Evolutionary conservation across 2,329 filamentous ascomycete genomes (phyloP), one percentile per base, ranked within the genome.

Genomic region (Microdochium nivale): DNA sequence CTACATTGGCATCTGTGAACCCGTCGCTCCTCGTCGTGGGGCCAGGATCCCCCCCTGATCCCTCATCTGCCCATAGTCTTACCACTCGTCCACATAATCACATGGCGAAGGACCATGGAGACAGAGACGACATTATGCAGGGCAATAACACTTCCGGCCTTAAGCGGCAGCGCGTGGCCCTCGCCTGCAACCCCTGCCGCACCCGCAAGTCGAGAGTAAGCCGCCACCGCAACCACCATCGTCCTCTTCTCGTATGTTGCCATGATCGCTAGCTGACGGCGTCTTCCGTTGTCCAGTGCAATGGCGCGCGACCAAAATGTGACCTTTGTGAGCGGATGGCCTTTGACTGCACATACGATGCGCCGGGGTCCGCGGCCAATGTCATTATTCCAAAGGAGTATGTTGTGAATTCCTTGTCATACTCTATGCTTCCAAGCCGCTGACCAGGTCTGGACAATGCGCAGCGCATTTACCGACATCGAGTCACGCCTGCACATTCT

Each of bases 301-400:
- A 47, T 16, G 44, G 44, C 44, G 44, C 25, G 13, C 44, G 44
- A 14, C 44, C 44, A 5, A 25, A 21, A 27, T 47, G 44, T 21
- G 14, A 24, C 23, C 25, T 27, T 16, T 47, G 44, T n/a, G 44
- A 47, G 23, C 23, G 25, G 8, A 25, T 47, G 23, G 14, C 23
- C 44, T 47, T 47, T 47, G 44, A 47, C 44, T 47, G 44, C 44
- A 27, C 25, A 7, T 47, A 47, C 44, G 44, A 47, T 11, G 23
- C 25, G 3, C 25, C 44, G 8, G 44, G 23, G 25, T 25, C 23
- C 23, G 44, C 44, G 10, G 44, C 44, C 7, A 47, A 47, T 27
- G 25, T 47, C 25, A 47, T 47, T n/a, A 47, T 47, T 4, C 44
- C 23, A 11, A 47, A 47, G 16, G 44, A 47, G 44, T 47, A 47